Evolutionary conservation across 768 basidiomycete genomes (phyloP), one percentile per base, ranked within the genome.

Genomic region (Infundibulicybe gibba): DNA sequence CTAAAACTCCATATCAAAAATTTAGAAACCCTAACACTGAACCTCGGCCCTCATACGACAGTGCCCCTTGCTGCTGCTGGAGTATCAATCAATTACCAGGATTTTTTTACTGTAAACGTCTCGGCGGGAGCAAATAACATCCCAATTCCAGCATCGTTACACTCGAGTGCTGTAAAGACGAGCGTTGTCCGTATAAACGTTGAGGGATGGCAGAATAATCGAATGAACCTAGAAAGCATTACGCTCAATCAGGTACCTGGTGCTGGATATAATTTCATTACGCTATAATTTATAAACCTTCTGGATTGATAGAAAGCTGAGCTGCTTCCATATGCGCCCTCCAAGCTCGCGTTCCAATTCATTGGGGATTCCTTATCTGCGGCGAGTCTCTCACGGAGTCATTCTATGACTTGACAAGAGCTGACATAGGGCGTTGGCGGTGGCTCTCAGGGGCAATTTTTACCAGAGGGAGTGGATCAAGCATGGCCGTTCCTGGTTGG

Each of bases 181-280:
- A 62, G 60, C 12, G 61, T 73, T 12, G 65, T 79, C 3, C 57
- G 76, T 12, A 60, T 81, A 44, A 77, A 80, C 45, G 74, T 71
- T 5, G 70, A 79, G 49, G 79, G 80, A 15, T 82, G 80, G 79
- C 75, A 80, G 58, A 71, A 80, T 52, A 80, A 81, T 53, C 70
- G 77, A 8, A 70, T 80, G 41, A 74, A 80, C 50, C 61, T 81
- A 5, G 69, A 79, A 54, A 70, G 64, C 33, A 63, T 81, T 38
- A 55, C 53, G 2, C 43, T 80, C 5, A 80, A 81, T 49, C 21
- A 56, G 47, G 77, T 79, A 51, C 14, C 59, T 51, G 6, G 14
- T 35, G 31, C 39, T 39, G n/a, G 5, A 21, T 14, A 31, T 41
- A 12, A 47, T 21, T 43, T 14, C 5, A n/a, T 38, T 33, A 8